Percentiles rank a stretch among this genome's conserved stretches.
phyloP scores from a whole-genome alignment of 83 land plant genomes.

The Isoetes engelmannii region DNA sequence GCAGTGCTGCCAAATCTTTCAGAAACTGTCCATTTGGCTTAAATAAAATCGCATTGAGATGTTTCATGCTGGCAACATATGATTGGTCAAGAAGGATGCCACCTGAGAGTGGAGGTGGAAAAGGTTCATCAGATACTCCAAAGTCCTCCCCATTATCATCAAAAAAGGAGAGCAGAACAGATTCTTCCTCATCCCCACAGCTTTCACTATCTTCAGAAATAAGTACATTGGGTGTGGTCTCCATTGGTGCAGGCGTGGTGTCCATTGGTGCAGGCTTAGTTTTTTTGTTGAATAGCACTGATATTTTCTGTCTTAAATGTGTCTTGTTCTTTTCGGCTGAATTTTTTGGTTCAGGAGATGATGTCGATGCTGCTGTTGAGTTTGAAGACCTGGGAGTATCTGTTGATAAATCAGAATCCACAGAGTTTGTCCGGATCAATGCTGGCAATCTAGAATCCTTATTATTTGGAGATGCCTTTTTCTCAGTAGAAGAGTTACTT shows the following conservation, averaged over 20 bases:
- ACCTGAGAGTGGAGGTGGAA: conserved; percentile 50
- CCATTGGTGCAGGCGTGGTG: no score
- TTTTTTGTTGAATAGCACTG: no score
- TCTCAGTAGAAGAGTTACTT: not conserved
- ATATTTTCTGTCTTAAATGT: no score
- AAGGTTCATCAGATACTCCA: conserved; percentile 18
- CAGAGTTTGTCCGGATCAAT: not conserved
- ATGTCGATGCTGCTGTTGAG: not conserved
- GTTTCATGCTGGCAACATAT: conserved; percentile 30
- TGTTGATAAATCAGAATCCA: not conserved
- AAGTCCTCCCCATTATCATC: conserved; percentile 27
- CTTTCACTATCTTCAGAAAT: conserved; percentile 17
- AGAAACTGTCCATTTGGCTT: conserved; percentile 44
- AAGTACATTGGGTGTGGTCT: no score
- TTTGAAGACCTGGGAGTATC: not conserved
- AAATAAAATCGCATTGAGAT: conserved; percentile 48
- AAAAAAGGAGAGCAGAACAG: conserved; percentile 34
- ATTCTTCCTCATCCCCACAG: conserved; percentile 17
- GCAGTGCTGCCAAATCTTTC: conserved; percentile 32
- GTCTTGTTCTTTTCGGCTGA: no score
- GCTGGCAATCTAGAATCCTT: not conserved
- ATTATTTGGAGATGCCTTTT: no score
- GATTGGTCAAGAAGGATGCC: conserved; percentile 51
- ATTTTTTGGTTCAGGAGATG: not conserved
- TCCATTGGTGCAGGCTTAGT: no score